Conservation (phyloP, 495 filamentous ascomycete genomes). For the Penicillium riverlandense region DNA sequence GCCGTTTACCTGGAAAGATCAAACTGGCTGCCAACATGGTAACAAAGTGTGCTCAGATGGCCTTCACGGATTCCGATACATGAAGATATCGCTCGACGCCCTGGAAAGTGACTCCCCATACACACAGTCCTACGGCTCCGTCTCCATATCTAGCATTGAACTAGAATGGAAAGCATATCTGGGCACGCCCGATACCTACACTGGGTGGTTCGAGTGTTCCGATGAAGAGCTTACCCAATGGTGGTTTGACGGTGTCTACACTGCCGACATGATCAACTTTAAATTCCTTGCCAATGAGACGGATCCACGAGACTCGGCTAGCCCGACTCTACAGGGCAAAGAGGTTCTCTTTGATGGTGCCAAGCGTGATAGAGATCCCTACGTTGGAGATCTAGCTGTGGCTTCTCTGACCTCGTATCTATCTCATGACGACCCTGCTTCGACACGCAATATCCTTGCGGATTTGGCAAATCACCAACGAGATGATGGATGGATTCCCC, state of each 20-base stretch:
- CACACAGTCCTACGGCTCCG: constrained; percentile 27
- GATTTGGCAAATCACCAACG: constrained; percentile 40
- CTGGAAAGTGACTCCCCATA: constrained; percentile 29
- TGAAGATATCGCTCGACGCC: constrained; percentile 37
- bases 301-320: constrained; percentile 28
- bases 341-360: constrained; percentile 39
- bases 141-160: constrained; percentile 25
- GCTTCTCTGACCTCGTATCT: constrained; percentile 35
- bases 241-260: constrained; percentile 43
- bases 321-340: constrained; percentile 29
- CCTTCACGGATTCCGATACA: constrained; percentile 40
- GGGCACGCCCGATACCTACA: constrained; percentile 36
- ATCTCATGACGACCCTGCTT: constrained; percentile 29
- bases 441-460: constrained; percentile 31
- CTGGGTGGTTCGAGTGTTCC: constrained; percentile 41
- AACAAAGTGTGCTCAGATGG: constrained; percentile 39
- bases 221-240: constrained; percentile 38
- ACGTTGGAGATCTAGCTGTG: constrained; percentile 41
- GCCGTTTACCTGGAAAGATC: constrained; percentile 33
- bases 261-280: constrained; percentile 35
- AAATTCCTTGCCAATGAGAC: constrained; percentile 27
- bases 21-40: constrained; percentile 27
- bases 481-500: constrained; percentile 44
- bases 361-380: constrained; percentile 42
- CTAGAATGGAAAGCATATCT: constrained; percentile 33